Evolutionary conservation across 2,329 filamentous ascomycete species (phyloP).

Genomic region (Exophiala lecanii-corni): DNA sequence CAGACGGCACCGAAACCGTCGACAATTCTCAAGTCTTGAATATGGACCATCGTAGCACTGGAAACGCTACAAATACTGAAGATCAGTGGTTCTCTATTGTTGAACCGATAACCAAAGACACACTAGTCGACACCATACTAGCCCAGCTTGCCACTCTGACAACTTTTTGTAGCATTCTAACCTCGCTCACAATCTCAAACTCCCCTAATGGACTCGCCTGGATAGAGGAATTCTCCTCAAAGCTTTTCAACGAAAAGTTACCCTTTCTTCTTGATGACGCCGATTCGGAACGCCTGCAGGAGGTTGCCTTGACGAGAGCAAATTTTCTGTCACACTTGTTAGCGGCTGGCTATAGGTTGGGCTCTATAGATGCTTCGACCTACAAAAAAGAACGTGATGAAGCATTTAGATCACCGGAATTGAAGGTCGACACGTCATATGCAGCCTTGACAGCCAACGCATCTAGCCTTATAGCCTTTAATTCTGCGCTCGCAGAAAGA

Average conservation of each 20-base stretch:
- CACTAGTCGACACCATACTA: conserved; percentile 63
- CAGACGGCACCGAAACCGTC: conserved; percentile 8
- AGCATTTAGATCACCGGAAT: conserved; percentile 36
- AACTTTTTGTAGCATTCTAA: conserved; percentile 48
- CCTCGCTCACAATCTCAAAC: conserved; percentile 30
- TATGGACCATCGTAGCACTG: no score
- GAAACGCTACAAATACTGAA: conserved; percentile 2
- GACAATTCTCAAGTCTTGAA: conserved; percentile 13
- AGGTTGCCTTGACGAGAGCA: conserved; percentile 52
- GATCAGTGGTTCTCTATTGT: conserved; percentile 61
- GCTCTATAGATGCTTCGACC: conserved; percentile 46
- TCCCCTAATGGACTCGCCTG: conserved; percentile 47
- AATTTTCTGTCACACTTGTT: conserved; percentile 54
- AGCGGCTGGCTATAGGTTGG: conserved; percentile 53
- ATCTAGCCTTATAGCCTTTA: conserved; percentile 53
- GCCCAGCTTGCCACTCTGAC: conserved; percentile 57
- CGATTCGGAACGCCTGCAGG: conserved; percentile 39
- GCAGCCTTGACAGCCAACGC: conserved; percentile 52
- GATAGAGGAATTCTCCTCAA: conserved; percentile 53
- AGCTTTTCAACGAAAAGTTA: conserved; percentile 51
- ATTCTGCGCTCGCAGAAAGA: conserved; percentile 42
- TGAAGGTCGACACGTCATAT: conserved; percentile 41
- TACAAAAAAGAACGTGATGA: conserved; percentile 46
- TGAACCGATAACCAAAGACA: conserved; percentile 59
- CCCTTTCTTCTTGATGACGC: conserved; percentile 47